Conservation (phyloP, 2,329 filamentous ascomycete genomes). For the Pseudogymnoascus pannorum region DNA sequence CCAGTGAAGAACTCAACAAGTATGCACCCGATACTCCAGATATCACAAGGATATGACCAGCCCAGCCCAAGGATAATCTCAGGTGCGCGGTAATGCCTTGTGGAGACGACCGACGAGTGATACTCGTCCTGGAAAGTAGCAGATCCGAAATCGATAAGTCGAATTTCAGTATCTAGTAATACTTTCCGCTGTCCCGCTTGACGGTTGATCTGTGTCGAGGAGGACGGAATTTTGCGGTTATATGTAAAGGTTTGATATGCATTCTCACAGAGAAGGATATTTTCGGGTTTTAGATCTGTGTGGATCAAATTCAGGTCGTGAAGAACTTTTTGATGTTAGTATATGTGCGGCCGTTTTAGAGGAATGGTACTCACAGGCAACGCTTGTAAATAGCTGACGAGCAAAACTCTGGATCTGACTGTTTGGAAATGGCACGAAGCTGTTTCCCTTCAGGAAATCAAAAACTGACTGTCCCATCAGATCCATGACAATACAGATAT, state of each 20-base stretch:
- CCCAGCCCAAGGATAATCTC: conserved; percentile 65
- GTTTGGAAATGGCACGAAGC: conserved; percentile 94
- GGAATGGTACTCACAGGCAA: conserved; percentile 71
- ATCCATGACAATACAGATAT: conserved; percentile 81
- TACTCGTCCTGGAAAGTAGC: conserved; percentile 68
- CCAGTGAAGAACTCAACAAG: conserved; percentile 66
- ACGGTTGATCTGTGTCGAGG: conserved; percentile 51
- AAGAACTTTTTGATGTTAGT: conserved; percentile 54
- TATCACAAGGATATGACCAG: conserved; percentile 66
- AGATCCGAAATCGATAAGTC: conserved; percentile 64
- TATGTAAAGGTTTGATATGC: conserved; percentile 65
- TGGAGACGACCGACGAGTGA: conserved; percentile 64
- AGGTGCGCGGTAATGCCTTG: conserved; percentile 61
- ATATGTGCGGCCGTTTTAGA: conserved; percentile 12
- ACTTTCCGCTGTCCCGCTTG: conserved; percentile 58
- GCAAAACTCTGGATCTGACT: conserved; percentile 98
- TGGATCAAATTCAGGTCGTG: conserved; percentile 97
- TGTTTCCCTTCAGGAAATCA: conserved; percentile 92
- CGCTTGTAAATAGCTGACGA: conserved; percentile 91
- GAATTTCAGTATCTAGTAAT: conserved; percentile 60
- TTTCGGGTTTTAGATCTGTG: conserved; percentile 68
- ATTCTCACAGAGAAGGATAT: conserved; percentile 59
- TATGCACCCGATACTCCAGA: conserved; percentile 69
- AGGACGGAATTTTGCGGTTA: conserved; percentile 62
- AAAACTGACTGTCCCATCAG: conserved; percentile 91